Evolutionary conservation across 345 rosid genomes (phyloP).

Genomic region (Eucalyptus fibrosa): DNA sequence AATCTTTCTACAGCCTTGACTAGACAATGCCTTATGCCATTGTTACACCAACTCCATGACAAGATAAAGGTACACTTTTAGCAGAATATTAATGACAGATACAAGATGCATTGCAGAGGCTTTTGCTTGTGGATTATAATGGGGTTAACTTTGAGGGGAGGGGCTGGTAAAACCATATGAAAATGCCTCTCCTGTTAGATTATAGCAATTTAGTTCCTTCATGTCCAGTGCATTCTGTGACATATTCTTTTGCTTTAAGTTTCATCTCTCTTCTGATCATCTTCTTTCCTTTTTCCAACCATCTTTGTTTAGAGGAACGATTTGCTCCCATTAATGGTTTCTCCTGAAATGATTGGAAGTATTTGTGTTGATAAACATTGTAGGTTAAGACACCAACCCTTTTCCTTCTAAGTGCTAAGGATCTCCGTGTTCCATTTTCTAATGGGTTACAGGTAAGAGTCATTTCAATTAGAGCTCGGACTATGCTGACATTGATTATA

Average conservation of each 20-base stretch:
- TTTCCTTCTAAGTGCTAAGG: slow-evolving; percentile 71
- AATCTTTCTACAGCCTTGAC: not conserved
- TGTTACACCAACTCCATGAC: not conserved
- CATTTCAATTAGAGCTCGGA: not conserved
- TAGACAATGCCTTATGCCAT: not conserved
- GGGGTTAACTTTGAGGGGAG: not conserved
- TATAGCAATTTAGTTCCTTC: not conserved
- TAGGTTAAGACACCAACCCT: slow-evolving; percentile 91
- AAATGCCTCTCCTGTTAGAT: not conserved
- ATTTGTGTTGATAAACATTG: not conserved
- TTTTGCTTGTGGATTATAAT: not conserved
- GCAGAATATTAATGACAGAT: not conserved
- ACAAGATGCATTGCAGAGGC: not conserved
- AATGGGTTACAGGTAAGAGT: slow-evolving; percentile 73
- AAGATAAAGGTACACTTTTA: not conserved
- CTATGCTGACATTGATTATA: not conserved
- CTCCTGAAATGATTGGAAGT: not conserved
- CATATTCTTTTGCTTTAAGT: not conserved
- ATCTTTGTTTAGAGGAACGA: not conserved
- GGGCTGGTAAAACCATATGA: not conserved
- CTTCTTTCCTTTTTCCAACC: not conserved
- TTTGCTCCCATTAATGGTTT: not conserved
- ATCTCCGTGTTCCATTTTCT: slow-evolving; percentile 82
- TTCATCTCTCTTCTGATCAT: not conserved
- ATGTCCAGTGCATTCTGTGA: not conserved